Evolutionary conservation across 345 rosid species (phyloP), one percentile per base, ranked within the genome.

Genomic region (Eucalyptus cloeziana): DNA sequence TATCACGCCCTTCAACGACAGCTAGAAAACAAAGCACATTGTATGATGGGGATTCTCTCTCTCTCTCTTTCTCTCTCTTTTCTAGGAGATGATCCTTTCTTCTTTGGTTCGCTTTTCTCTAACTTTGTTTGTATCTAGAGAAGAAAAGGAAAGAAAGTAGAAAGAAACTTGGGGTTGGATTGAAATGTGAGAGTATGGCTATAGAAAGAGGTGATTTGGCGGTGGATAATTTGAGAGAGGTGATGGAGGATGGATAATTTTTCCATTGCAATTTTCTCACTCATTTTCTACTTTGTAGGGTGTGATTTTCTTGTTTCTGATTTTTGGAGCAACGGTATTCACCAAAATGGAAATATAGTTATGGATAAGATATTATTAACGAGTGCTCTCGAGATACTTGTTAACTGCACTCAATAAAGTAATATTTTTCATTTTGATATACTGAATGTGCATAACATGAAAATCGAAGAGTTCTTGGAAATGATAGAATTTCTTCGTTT

Each of bases 351-450:
- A 5, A 7, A 71, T 71, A 22, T 71, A 19, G 14, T 10, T 19
- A 1, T 71, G 0, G 4, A 6, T 71, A 37, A 0, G 25, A 0
- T 22, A 0, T 21, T 76, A 3, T 76, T 76, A 37, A 40, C 2
- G 14, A 71, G 27, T 22, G 2, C 13, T 37, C 8, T 71, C 45
- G 13, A 37, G 13, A 12, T 47, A 37, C 45, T 37, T 10, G 2
- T 76, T 10, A 37, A 37, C 1, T 76, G 3, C 0, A 21, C 1
- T 76, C 5, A 21, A 76, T 37, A 76, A 37, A 40, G 8, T 19
- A 76, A 76, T 76, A 40, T 76, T 25, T 37, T 76, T 13, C 2
- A 21, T 37, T 76, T 76, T 76, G 10, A 76, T 76, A 37, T 3
- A 40, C 1, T 22, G 9, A 6, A 3, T 6, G 45, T 21, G 30